Evolutionary conservation across 768 basidiomycete genomes (phyloP).

Genomic region (Pleurotus cornucopiae): DNA sequence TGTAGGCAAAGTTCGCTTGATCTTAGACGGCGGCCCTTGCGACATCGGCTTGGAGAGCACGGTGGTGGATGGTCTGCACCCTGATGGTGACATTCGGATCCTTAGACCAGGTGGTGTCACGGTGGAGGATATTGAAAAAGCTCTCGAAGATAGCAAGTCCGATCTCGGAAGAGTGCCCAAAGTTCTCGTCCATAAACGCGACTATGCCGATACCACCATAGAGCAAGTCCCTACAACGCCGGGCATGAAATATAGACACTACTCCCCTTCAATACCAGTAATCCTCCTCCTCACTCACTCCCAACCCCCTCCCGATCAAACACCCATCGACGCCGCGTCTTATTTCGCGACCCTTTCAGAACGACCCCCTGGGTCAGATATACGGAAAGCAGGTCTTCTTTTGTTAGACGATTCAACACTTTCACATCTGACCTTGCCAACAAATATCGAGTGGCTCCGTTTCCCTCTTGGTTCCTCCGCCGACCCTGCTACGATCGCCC

Average conservation of each 20-base stretch:
- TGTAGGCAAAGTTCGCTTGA: conserved; percentile 64
- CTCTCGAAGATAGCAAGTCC: conserved; percentile 38
- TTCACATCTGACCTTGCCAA: conserved; percentile 25
- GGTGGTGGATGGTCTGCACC: conserved; percentile 82
- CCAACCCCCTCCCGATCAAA: conserved; percentile 31
- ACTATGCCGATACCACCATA: conserved; percentile 65
- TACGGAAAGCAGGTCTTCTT: conserved; percentile 64
- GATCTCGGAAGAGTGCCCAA: conserved; percentile 34
- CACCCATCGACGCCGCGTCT: conserved; percentile 23
- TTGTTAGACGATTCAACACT: conserved; percentile 55
- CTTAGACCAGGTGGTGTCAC: conserved; percentile 91
- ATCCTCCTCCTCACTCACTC: conserved; percentile 59
- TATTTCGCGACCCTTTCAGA: conserved; percentile 39
- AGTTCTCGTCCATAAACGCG: conserved; percentile 76
- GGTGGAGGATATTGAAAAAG: conserved; percentile 77
- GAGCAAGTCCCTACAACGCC: conserved; percentile 89
- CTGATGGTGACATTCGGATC: conserved; percentile 73
- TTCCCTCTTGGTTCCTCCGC: conserved; percentile 46
- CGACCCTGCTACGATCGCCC: conserved; percentile 68
- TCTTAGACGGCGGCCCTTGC: conserved; percentile 92
- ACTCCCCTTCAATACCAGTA: conserved; percentile 88
- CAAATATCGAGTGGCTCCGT: conserved; percentile 46
- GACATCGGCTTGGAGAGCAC: conserved; percentile 93
- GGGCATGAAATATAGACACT: conserved; percentile 99
- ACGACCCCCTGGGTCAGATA: conserved; percentile 1